Evolutionary conservation across 1,284 basidiomycete genomes (phyloP).

Genomic region (Rhodotorula sp.): DNA sequence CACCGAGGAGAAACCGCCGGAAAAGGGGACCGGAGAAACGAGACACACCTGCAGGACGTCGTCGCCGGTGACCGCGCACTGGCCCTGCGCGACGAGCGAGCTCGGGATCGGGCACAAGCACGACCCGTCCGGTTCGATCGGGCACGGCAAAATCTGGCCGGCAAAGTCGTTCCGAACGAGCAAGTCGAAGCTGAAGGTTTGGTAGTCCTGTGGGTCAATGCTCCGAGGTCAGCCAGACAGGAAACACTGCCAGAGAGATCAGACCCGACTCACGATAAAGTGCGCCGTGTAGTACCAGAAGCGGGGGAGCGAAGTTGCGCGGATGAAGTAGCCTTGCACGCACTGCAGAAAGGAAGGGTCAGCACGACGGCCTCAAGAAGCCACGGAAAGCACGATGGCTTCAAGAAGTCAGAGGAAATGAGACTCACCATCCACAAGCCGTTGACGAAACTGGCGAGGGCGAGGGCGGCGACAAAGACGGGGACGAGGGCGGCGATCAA

Average conservation of each 20-base stretch:
- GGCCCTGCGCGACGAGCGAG: constrained; percentile 37
- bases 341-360: neutral
- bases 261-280: constrained; percentile 11
- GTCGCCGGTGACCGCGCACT: constrained; percentile 46
- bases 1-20: neutral
- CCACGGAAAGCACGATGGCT: constrained; percentile 33
- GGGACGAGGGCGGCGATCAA: constrained; percentile 59
- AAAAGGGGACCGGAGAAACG: neutral
- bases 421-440: constrained; percentile 61
- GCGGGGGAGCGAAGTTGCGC: constrained; percentile 57
- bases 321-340: constrained; percentile 51
- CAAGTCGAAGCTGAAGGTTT: constrained; percentile 54
- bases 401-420: constrained; percentile 46
- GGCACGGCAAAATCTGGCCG: constrained; percentile 56
- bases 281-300: constrained; percentile 58
- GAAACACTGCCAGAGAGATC: too few relatives aligned
- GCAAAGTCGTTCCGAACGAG: constrained; percentile 57
- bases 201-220: constrained; percentile 41
- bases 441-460: constrained; percentile 59
- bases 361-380: neutral
- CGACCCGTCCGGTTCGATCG: constrained; percentile 30
- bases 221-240: too few relatives aligned
- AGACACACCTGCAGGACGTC: constrained; percentile 46
- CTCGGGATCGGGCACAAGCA: constrained; percentile 48
- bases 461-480: constrained; percentile 62